These are phyloP conservation scores for Coffea canephora DNA, from an alignment of 257 asterid genomes.

Conservation along the genomic window DNA sequence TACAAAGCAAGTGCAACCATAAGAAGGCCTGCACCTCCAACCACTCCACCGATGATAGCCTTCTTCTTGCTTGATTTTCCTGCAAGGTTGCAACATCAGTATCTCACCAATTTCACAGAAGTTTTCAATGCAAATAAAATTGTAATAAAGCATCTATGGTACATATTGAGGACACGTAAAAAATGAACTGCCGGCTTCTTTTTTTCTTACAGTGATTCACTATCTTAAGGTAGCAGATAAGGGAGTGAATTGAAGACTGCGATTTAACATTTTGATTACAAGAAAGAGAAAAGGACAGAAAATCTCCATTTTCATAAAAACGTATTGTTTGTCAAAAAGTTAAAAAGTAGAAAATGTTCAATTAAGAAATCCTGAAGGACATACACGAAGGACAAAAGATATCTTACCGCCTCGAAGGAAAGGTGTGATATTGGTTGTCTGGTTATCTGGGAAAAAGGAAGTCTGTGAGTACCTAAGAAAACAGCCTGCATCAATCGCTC, in stretches of 20 bases:
- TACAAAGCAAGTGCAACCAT: conserved; percentile 43
- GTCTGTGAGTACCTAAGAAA: conserved; percentile 64
- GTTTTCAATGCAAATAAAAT: not conserved
- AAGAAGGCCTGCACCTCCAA: conserved; percentile 63
- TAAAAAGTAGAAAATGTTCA: not conserved
- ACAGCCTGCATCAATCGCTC: conserved; percentile 75
- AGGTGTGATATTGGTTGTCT: conserved; percentile 48
- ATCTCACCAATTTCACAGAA: not conserved
- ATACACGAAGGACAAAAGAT: not conserved
- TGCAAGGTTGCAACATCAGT: conserved; percentile 19
- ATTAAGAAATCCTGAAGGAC: not conserved
- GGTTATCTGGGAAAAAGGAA: conserved; percentile 60
- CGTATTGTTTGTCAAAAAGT: not conserved
- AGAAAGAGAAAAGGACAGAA: too few species aligned
- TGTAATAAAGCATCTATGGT: not conserved
- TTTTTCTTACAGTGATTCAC: not conserved
- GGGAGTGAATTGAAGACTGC: not conserved
- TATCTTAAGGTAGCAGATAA: not conserved
- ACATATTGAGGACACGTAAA: not conserved
- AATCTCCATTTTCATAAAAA: too few species aligned
- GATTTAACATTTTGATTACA: not conserved
- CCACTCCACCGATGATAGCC: conserved; percentile 67
- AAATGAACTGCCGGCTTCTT: not conserved
- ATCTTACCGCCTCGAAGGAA: conserved; percentile 43
- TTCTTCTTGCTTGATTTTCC: conserved; percentile 62